Evolutionary conservation across 2,329 filamentous ascomycete genomes (phyloP).

Genomic region (Scleromitrula shiraiana): DNA sequence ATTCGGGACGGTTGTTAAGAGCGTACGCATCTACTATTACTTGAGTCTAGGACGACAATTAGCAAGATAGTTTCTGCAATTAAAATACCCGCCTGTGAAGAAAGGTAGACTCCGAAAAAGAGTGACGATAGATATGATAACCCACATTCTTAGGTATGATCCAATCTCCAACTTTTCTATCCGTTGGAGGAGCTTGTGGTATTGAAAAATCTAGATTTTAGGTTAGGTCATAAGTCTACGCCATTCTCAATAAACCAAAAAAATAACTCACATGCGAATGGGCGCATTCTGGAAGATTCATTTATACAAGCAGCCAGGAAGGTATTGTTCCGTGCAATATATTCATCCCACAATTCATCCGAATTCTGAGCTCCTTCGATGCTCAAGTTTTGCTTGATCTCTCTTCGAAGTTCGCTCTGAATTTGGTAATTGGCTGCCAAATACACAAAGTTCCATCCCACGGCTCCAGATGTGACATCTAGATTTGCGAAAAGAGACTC

Average conservation of each 20-base stretch:
- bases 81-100: too few species aligned
- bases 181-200: constrained; percentile 33
- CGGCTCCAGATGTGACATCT: constrained; percentile 36
- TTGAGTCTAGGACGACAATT: constrained; percentile 32
- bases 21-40: constrained; percentile 37
- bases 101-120: too few species aligned
- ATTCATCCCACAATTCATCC: constrained; percentile 13
- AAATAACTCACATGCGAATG: neutral
- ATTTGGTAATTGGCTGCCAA: constrained; percentile 31
- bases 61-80: too few species aligned
- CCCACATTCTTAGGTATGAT: neutral
- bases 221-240: neutral
- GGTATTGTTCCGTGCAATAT: constrained; percentile 22
- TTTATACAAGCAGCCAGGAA: constrained; percentile 30
- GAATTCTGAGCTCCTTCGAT: neutral
- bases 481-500: constrained; percentile 40
- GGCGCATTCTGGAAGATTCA: constrained; percentile 28
- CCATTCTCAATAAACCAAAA: neutral
- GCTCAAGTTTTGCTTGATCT: neutral
- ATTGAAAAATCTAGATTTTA: constrained; percentile 31
- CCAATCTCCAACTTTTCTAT: constrained; percentile 15
- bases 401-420: constrained; percentile 17
- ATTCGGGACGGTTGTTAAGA: constrained; percentile 33
- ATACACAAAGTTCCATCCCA: constrained; percentile 37
- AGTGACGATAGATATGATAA: constrained; percentile 21